Percentiles rank a stretch among this genome's conserved stretches.
phyloP scores from a whole-genome alignment of 2,329 filamentous ascomycete genomes.

The Aulographum hederae region DNA sequence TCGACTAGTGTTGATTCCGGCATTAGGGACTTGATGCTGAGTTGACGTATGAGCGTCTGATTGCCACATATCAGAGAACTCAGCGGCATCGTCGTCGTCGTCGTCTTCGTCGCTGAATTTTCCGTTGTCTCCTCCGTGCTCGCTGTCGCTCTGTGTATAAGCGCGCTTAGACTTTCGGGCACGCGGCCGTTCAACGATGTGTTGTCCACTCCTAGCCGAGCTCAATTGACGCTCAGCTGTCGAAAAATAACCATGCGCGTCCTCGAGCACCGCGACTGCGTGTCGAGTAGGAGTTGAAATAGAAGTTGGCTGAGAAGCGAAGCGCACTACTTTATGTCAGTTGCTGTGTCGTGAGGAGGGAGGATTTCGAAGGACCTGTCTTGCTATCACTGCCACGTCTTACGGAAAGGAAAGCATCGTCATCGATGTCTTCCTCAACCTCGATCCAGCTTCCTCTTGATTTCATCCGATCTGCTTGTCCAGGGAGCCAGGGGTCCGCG shows the following conservation, averaged over 20 bases:
- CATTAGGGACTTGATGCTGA: no score
- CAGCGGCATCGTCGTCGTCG: neutral
- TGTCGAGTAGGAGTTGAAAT: no score
- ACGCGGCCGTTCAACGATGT: no score
- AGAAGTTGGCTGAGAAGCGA: neutral
- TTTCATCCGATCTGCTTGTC: neutral
- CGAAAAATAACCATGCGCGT: no score
- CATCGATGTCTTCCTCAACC: neutral
- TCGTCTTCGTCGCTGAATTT: neutral
- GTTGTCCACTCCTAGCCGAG: no score
- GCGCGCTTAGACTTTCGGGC: no score
- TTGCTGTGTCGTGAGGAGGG: neutral
- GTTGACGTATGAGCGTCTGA: no score
- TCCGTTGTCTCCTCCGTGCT: no score
- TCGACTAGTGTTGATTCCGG: no score
- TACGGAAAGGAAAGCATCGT: neutral
- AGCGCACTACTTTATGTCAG: neutral
- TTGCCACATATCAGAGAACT: neutral
- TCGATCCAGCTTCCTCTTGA: neutral
- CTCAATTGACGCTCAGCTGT: no score
- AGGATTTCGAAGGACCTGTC: neutral
- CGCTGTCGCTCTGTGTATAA: no score
- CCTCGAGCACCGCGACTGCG: no score
- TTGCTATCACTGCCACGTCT: neutral
- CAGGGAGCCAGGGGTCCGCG: neutral